Evolutionary conservation across 1,284 basidiomycete genomes (phyloP), one percentile per base, ranked within the genome.

Genomic region (Cutaneotrichosporon sp.): DNA sequence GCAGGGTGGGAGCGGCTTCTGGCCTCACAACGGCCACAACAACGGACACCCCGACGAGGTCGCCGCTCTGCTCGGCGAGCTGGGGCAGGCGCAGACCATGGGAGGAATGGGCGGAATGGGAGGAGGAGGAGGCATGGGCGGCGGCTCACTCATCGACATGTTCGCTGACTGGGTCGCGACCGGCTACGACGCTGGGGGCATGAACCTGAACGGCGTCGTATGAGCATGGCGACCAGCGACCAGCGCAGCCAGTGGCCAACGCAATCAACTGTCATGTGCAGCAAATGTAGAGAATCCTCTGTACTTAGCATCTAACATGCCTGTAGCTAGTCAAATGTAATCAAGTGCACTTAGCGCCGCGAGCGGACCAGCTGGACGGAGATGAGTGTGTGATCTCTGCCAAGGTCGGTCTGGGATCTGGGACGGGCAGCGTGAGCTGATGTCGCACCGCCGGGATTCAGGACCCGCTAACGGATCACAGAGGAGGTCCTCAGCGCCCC

Each of bases 161-260:
- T 60, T 59, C 36, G 62, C 51, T 4, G 58, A 64, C 55, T 64
- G 62, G 62, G 52, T 64, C 11, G 62, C 62, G n/a, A 53, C 59
- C 7, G 62, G 62, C 10, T 64, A 60, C 33, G 62, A 64, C 20
- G 56, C 43, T 3, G 42, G 54, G 14, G 13, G 9, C 13, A 50
- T 57, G 24, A 20, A 29, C 8, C 45, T 50, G 7, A 49, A 57
- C 31, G 46, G 55, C 10, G 49, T 52, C 10, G 38, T 58, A 38
- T 58, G 45, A n/a, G n/a, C n/a, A 24, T 3, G 4, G 31, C 20
- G 22, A 20, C 5, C 25, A 24, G 10, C 20, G 7, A n/a, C n/a
- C n/a, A n/a, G n/a, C n/a, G 18, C 22, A 24, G n/a, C 10, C 22
- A 11, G 20, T 33, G 20, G 3, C 4, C 31, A 18, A 11, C 8